These are phyloP conservation scores for Senecio squalidus DNA, from an alignment of 140 eudicot genomes.

Conservation along the genomic window DNA sequence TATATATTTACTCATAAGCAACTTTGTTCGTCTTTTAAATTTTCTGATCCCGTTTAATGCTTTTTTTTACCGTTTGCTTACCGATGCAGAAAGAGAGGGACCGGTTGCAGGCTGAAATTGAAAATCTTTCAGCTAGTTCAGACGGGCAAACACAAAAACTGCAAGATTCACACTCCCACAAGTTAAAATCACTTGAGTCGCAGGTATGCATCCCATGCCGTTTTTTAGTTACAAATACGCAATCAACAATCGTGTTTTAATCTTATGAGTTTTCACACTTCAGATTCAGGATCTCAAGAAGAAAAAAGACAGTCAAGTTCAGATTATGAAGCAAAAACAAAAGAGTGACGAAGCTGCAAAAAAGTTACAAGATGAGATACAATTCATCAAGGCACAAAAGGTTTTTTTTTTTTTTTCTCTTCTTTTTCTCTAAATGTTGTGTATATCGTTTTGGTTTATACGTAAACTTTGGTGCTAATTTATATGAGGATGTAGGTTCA, in stretches of 20 bases:
- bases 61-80: not conserved
- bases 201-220: slow-evolving; percentile 46
- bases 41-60: not conserved
- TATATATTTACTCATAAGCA: slow-evolving; percentile 4
- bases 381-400: slow-evolving; percentile 94
- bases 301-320: slow-evolving; percentile 97
- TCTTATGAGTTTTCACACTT: not conserved
- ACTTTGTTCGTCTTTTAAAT: not conserved
- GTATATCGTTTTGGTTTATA: not conserved
- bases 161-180: slow-evolving; percentile 86
- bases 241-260: not conserved
- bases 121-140: slow-evolving; percentile 69
- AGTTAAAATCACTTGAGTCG: slow-evolving; percentile 77
- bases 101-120: slow-evolving; percentile 80
- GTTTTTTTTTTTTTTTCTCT: slow-evolving; percentile 23
- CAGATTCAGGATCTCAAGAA: slow-evolving; percentile 94
- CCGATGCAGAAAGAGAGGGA: slow-evolving; percentile 80
- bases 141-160: slow-evolving; percentile 85
- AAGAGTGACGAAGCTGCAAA: slow-evolving; percentile 96
- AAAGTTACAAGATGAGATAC: slow-evolving; percentile 89
- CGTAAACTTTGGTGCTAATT: slow-evolving; percentile 8
- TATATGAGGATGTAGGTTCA: slow-evolving; percentile 58
- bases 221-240: not conserved
- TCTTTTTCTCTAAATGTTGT: not conserved
- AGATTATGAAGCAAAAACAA: slow-evolving; percentile 84